Evolutionary conservation across 306 rosid genomes (phyloP).

Genomic region (Prunus davidiana): DNA sequence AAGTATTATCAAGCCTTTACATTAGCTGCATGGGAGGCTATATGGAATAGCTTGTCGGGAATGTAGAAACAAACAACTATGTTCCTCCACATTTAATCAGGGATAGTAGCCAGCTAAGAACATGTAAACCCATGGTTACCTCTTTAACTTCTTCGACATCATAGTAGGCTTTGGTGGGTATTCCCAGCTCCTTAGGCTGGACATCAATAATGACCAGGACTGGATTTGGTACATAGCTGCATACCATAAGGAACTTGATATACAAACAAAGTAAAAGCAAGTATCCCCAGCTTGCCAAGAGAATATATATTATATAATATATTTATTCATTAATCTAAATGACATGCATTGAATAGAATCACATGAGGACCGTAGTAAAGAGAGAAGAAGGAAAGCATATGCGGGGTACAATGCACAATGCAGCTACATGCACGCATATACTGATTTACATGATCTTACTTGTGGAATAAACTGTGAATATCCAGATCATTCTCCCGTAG

Average conservation of each 20-base stretch:
- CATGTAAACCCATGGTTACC: slow-evolving; percentile 30
- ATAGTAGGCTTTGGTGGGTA: slow-evolving; percentile 94
- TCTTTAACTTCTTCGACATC: slow-evolving; percentile 90
- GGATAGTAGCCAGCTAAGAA: background rate
- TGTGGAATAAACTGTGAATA: slow-evolving; percentile 71
- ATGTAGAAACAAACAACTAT: background rate
- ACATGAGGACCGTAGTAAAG: background rate
- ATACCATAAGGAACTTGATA: background rate
- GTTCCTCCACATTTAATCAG: background rate
- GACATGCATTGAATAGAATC: background rate
- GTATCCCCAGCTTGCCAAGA: background rate
- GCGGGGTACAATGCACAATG: background rate
- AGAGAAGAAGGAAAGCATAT: background rate
- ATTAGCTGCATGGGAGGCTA: slow-evolving; percentile 1
- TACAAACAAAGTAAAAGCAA: background rate
- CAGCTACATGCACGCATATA: background rate
- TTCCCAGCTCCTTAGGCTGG: slow-evolving; percentile 88
- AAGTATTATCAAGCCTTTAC: slow-evolving; percentile 19
- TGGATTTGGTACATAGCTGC: slow-evolving; percentile 81
- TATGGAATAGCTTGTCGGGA: background rate
- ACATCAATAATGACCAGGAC: slow-evolving; percentile 88
- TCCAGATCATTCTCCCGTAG: slow-evolving; percentile 87
- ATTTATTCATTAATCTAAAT: background rate
- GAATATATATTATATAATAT: background rate
- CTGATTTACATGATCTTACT: slow-evolving; percentile 40